phyloP scores from a whole-genome alignment of 805 yeast genomes.

The Cyberlindnera amylophila region DNA sequence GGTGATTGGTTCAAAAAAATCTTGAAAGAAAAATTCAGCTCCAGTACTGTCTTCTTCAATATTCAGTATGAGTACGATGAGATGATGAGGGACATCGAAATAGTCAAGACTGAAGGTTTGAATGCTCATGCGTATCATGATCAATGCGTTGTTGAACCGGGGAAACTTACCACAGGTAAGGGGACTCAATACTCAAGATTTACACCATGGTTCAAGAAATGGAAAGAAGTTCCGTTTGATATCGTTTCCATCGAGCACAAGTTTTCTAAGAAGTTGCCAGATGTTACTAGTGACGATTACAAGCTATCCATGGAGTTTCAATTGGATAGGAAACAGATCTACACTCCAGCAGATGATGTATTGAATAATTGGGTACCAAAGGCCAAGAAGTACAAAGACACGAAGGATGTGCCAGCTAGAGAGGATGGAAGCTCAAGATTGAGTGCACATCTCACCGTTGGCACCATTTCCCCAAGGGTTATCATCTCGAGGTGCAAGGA shows the following conservation, averaged over 20 bases:
- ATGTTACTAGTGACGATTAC: conserved; percentile 17
- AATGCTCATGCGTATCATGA: conserved; percentile 33
- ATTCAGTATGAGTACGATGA: conserved; percentile 37
- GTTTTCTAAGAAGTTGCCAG: conserved; percentile 5
- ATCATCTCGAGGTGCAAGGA: conserved; percentile 33
- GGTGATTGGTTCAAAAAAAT: conserved; percentile 23
- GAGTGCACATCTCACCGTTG: conserved; percentile 44
- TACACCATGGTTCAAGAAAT: conserved; percentile 45
- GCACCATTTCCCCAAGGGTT: conserved; percentile 41
- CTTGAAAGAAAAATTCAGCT: conserved; percentile 9
- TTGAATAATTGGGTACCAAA: conserved; percentile 17
- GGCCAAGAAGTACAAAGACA: conserved; percentile 10
- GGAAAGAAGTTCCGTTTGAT: conserved; percentile 28
- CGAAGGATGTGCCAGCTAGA: conserved; percentile 21
- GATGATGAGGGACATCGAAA: conserved; percentile 29
- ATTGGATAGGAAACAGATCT: conserved; percentile 13
- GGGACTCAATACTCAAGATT: conserved; percentile 44
- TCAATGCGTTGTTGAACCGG: conserved; percentile 41
- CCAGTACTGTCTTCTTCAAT: conserved; percentile 26
- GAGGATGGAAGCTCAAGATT: conserved; percentile 35
- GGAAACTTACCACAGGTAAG: conserved; percentile 36
- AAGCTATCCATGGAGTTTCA: conserved; percentile 21
- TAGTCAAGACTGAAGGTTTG: conserved; percentile 15
- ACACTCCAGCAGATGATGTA: conserved; percentile 20
- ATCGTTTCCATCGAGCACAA: conserved; percentile 1